Conservation (phyloP, 2,329 filamentous ascomycete genomes). For the Aspergillus ruber region DNA sequence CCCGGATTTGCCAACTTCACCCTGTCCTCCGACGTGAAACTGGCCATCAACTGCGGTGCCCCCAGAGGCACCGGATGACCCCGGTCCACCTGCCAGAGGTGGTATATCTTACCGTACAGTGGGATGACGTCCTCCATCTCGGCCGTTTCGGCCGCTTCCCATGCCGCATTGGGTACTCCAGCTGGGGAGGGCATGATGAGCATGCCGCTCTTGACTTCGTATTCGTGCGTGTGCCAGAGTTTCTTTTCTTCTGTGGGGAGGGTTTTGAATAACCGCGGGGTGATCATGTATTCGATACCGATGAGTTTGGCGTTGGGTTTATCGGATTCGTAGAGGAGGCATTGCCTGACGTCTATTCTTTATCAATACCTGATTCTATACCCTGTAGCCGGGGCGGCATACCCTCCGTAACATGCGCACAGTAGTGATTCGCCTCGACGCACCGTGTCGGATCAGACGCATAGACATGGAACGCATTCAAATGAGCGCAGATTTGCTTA, state of each 20-base stretch:
- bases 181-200: constrained; percentile 35
- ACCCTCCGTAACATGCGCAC: constrained; percentile 64
- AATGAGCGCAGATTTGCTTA: constrained; percentile 70
- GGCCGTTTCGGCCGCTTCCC: constrained; percentile 69
- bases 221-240: constrained; percentile 70
- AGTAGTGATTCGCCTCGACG: constrained; percentile 81
- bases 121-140: constrained; percentile 73
- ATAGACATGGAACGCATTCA: constrained; percentile 84
- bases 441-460: constrained; percentile 62
- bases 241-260: constrained; percentile 62
- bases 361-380: not conserved
- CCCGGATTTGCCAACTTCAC: constrained; percentile 17
- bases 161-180: constrained; percentile 49
- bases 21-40: constrained; percentile 37
- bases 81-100: constrained; percentile 78
- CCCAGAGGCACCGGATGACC: constrained; percentile 61
- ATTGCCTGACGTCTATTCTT: constrained; percentile 65
- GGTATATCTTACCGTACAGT: constrained; percentile 77
- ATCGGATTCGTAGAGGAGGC: constrained; percentile 73
- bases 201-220: constrained; percentile 40
- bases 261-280: constrained; percentile 58
- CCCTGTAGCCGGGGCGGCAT: not conserved
- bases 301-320: constrained; percentile 64
- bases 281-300: constrained; percentile 84
- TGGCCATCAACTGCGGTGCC: constrained; percentile 58